Conservation (phyloP, 2,329 filamentous ascomycete species). For the Dactylellina sp. region DNA sequence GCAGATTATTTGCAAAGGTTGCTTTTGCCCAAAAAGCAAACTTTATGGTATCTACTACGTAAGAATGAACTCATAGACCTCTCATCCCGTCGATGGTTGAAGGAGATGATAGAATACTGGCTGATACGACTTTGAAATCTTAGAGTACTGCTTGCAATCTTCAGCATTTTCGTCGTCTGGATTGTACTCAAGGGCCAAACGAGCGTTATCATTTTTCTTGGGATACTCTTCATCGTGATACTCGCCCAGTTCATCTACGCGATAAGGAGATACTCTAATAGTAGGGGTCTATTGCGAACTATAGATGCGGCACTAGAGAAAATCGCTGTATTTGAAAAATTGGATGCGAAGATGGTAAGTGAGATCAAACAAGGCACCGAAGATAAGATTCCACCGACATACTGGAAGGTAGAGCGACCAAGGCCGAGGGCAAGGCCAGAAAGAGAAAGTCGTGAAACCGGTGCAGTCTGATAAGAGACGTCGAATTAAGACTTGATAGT, state of each 20-base stretch:
- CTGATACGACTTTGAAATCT: background rate
- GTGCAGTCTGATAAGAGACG: too few relatives aligned
- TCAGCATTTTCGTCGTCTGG: background rate
- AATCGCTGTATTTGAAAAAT: constrained; percentile 27
- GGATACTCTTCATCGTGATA: constrained; percentile 1
- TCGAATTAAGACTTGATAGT: too few relatives aligned
- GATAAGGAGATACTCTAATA: background rate
- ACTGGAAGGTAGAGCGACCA: constrained; percentile 12
- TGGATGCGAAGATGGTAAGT: constrained; percentile 8
- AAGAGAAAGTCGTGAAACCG: background rate
- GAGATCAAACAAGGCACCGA: constrained; percentile 11
- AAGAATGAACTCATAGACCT: background rate
- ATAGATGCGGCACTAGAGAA: constrained; percentile 14
- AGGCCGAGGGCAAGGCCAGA: background rate
- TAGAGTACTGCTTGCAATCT: constrained; percentile 15
- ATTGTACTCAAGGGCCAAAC: background rate
- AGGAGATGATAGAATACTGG: too few relatives aligned
- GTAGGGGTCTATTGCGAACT: constrained; percentile 12
- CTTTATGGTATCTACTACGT: constrained; percentile 13
- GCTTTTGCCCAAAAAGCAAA: constrained; percentile 3
- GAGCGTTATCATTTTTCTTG: constrained; percentile 12
- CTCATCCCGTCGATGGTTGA: background rate
- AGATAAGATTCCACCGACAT: constrained; percentile 3
- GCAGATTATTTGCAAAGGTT: background rate
- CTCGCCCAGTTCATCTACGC: constrained; percentile 4